These are phyloP conservation scores for Solanum tacnaense DNA, from an alignment of 257 asterid genomes.

Conservation along the genomic window DNA sequence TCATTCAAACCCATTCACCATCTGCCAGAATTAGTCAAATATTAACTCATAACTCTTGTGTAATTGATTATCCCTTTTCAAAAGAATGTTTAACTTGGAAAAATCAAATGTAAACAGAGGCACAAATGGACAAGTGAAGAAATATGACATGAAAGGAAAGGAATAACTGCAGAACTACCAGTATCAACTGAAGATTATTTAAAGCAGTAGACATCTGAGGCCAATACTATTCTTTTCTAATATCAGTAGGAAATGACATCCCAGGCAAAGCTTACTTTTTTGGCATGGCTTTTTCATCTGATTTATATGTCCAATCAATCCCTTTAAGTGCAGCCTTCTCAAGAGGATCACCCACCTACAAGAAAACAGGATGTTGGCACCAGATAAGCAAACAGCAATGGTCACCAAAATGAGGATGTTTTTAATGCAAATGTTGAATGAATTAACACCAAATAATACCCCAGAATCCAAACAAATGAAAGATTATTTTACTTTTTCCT, in stretches of 20 bases:
- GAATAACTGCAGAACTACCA: background rate
- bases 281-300: conserved; percentile 95
- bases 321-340: conserved; percentile 98
- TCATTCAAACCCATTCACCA: background rate
- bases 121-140: background rate
- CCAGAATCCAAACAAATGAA: background rate
- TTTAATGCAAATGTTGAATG: background rate
- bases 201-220: background rate
- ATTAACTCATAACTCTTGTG: background rate
- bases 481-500: background rate
- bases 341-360: conserved; percentile 99
- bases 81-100: background rate
- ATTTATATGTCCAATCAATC: conserved; percentile 85
- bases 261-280: conserved; percentile 51
- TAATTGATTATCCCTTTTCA: background rate
- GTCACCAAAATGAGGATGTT: background rate
- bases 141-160: background rate
- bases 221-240: background rate
- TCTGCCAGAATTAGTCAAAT: background rate
- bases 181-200: background rate
- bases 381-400: background rate
- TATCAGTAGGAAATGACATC: background rate
- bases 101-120: background rate
- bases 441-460: background rate
- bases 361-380: conserved; percentile 7